Base-by-base conservation (phyloP, 495 filamentous ascomycete species). In the Xylaria palmicola region DNA sequence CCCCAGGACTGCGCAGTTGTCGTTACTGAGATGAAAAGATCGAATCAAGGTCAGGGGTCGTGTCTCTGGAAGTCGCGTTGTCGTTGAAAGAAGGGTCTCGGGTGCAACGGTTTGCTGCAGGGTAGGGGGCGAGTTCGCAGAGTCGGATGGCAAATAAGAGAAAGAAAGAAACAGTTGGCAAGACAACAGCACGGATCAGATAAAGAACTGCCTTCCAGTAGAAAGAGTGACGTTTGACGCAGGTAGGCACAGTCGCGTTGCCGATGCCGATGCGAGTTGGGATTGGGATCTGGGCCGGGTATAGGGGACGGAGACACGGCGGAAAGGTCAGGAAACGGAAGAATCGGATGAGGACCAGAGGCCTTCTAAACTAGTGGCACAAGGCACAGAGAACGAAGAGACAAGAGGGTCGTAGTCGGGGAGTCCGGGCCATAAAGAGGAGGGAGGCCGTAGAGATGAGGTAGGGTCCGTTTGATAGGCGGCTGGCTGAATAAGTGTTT, bases 381-480 rank as follows among this genome's bases (percentile, higher is more conserved):
- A 27, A 49, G 34, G 36, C 15, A 20, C 41, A 62, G 49, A 45
- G 15, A 50, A 40, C 12, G 37, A 30, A 56, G 56, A 56, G 60
- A 57, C 60, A 57, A 57, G 60, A 53, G 24, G 15, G 44, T 36
- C 41, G 60, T 44, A 41, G 60, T 56, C 34, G 44, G 50, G 51
- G 24, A 56, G 43, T 8, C 40, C 53, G 37, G 36, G 40, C 39
- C 54, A 39, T 56, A 40, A 27, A 12, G 15, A 12, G 34, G 34
- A 45, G 54, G n/a, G n/a, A n/a, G n/a, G n/a, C n/a, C n/a, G 34
- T 26, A 45, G 17, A 22, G 54, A 41, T 24, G 39, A 41, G 41
- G 39, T 37, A 55, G 30, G 30, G 37, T 37, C 50, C 12, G 49
- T 47, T 54, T 30, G 47, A 55, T 26, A 29, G 59, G 30, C 59